Conservation (phyloP, 2,329 filamentous ascomycete genomes). For the Neonectria coccinea region DNA sequence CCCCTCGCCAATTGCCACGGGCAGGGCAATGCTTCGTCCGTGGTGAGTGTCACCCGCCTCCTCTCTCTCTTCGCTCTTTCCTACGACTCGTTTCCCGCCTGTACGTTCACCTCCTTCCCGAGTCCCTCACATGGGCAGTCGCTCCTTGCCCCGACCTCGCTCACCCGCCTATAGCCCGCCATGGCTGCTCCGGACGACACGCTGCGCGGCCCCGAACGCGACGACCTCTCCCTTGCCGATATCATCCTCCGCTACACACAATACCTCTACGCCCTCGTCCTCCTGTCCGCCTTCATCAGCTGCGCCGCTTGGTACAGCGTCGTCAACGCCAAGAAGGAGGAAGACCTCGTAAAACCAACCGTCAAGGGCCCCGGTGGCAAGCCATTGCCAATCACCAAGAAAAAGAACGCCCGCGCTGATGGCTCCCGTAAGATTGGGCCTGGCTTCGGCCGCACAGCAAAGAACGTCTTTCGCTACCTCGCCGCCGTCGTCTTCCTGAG, state of each 20-base stretch:
- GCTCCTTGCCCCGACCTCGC: constrained; percentile 41
- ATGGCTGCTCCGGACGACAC: constrained; percentile 51
- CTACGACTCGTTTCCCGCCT: constrained; percentile 25
- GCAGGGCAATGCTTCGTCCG: constrained; percentile 54
- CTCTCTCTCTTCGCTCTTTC: constrained; percentile 35
- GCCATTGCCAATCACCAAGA: constrained; percentile 79
- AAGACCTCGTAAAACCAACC: constrained; percentile 59
- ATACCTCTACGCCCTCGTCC: constrained; percentile 64
- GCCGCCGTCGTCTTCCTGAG: constrained; percentile 77
- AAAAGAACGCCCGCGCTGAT: constrained; percentile 60
- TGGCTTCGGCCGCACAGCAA: constrained; percentile 74
- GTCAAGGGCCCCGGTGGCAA: constrained; percentile 87
- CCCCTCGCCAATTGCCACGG: constrained; percentile 50
- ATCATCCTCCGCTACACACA: constrained; percentile 60
- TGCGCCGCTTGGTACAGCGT: constrained; percentile 66
- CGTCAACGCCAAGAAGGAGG: constrained; percentile 62
- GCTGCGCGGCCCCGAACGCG: constrained; percentile 41
- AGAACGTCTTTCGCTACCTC: constrained; percentile 80
- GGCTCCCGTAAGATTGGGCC: constrained; percentile 58
- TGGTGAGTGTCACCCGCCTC: constrained; percentile 47
- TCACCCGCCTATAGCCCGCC: constrained; percentile 47
- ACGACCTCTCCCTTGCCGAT: constrained; percentile 52
- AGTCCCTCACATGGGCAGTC: constrained; percentile 36
- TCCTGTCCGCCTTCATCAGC: constrained; percentile 64
- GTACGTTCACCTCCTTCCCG: constrained; percentile 11